phyloP scores from a whole-genome alignment of 805 yeast genomes.

The Wickerhamomyces ciferrii region DNA sequence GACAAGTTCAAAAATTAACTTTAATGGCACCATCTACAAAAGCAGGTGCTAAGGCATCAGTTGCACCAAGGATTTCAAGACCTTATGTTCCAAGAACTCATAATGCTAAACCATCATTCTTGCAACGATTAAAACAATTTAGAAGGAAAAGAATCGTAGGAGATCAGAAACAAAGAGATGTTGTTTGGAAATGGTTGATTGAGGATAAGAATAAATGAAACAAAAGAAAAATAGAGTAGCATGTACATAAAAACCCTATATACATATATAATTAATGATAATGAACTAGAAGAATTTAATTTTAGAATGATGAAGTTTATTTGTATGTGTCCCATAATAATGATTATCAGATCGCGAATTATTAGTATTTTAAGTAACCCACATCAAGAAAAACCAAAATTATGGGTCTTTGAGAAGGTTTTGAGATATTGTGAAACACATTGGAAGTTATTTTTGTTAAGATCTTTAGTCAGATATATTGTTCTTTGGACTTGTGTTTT shows the following conservation, averaged over 20 bases:
- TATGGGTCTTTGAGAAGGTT: neutral
- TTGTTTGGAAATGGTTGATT: conserved; percentile 52
- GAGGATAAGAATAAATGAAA: conserved; percentile 37
- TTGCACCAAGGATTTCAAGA: neutral
- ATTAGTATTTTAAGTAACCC: neutral
- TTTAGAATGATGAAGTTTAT: neutral
- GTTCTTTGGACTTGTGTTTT: too few relatives aligned
- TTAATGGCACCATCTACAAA: conserved; percentile 34
- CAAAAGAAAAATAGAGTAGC: too few relatives aligned
- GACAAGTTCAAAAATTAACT: conserved; percentile 61
- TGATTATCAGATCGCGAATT: neutral
- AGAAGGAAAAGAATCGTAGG: neutral
- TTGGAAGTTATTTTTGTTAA: too few relatives aligned
- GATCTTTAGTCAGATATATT: too few relatives aligned
- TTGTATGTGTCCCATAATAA: neutral
- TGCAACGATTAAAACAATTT: conserved; percentile 14
- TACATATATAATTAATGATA: neutral
- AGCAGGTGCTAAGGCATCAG: neutral
- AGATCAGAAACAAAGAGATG: conserved; percentile 32
- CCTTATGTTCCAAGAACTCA: neutral
- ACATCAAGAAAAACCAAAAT: neutral
- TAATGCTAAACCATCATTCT: conserved; percentile 8
- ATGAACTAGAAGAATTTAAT: neutral
- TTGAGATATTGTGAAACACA: too few relatives aligned
- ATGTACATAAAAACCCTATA: too few relatives aligned